phyloP scores from a whole-genome alignment of 2,329 filamentous ascomycete genomes.

The Chalaropsis ovoidea region DNA sequence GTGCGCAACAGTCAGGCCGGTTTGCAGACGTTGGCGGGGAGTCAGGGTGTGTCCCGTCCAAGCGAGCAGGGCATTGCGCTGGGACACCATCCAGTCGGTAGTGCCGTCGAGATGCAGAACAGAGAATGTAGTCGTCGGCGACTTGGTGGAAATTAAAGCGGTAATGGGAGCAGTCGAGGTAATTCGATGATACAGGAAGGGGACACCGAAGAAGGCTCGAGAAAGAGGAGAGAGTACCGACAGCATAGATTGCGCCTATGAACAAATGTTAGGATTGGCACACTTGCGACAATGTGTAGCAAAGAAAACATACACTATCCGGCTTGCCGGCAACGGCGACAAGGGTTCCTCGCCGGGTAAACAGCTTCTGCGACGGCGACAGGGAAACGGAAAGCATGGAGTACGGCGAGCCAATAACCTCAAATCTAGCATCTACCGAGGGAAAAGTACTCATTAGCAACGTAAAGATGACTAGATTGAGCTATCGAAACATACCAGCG shows the following conservation, averaged over 20 bases:
- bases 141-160: conserved; percentile 79
- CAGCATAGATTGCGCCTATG: conserved; percentile 74
- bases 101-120: conserved; percentile 86
- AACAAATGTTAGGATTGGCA: not conserved
- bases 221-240: conserved; percentile 76
- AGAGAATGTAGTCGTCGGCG: conserved; percentile 74
- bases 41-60: conserved; percentile 87
- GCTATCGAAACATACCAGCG: conserved; percentile 37
- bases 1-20: conserved; percentile 64
- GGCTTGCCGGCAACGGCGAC: conserved; percentile 82
- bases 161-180: conserved; percentile 80
- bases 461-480: not conserved
- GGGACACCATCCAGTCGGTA: conserved; percentile 87
- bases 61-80: conserved; percentile 79
- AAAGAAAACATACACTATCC: conserved; percentile 58
- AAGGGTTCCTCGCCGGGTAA: conserved; percentile 82
- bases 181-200: conserved; percentile 89
- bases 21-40: conserved; percentile 65
- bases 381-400: conserved; percentile 89
- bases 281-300: not conserved
- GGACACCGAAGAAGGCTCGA: conserved; percentile 70
- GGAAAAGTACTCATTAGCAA: not conserved
- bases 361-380: conserved; percentile 86
- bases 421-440: conserved; percentile 74
- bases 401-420: conserved; percentile 83